Evolutionary conservation across 2,329 filamentous ascomycete genomes (phyloP).

Genomic region (Hansfordia pulvinata): DNA sequence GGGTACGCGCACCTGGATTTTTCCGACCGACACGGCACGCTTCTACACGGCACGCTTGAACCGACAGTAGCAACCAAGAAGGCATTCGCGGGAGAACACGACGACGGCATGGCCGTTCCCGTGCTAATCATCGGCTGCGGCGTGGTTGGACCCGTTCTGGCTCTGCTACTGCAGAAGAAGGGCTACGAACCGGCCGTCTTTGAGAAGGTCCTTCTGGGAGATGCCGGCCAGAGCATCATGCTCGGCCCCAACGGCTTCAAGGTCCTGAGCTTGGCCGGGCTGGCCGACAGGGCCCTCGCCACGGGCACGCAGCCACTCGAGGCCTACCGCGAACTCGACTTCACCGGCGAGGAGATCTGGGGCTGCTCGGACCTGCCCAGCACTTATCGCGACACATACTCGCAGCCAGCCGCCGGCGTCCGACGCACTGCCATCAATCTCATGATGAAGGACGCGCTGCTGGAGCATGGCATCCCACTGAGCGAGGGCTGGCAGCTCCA

Average conservation of each 20-base stretch:
- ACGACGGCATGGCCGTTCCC: too few species aligned
- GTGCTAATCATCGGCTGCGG: conserved; percentile 13
- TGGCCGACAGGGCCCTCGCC: conserved; percentile 1
- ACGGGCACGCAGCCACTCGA: conserved; percentile 5
- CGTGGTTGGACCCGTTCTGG: conserved; percentile 10
- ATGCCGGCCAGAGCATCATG: conserved; percentile 12
- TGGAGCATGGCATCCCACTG: conserved; percentile 8
- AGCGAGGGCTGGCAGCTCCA: conserved; percentile 12
- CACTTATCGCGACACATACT: conserved; percentile 7
- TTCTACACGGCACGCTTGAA: too few species aligned
- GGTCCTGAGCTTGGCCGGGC: conserved; percentile 9
- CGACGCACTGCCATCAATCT: conserved; percentile 9
- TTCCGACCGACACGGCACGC: too few species aligned
- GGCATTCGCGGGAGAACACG: too few species aligned
- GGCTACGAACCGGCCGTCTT: conserved; percentile 13
- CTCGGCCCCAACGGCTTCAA: conserved; percentile 13
- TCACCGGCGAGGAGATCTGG: conserved; percentile 7
- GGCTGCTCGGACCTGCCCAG: conserved; percentile 8
- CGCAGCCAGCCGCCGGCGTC: conserved; percentile 9
- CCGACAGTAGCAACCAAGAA: too few species aligned
- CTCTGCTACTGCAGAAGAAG: conserved; percentile 9
- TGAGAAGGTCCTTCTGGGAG: conserved; percentile 10
- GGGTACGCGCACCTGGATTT: too few species aligned
- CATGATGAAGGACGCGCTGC: too few species aligned
- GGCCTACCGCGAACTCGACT: conserved; percentile 6